Conservation (phyloP, 176 grass and related monocot species). For the Eragrostis nindensis region DNA sequence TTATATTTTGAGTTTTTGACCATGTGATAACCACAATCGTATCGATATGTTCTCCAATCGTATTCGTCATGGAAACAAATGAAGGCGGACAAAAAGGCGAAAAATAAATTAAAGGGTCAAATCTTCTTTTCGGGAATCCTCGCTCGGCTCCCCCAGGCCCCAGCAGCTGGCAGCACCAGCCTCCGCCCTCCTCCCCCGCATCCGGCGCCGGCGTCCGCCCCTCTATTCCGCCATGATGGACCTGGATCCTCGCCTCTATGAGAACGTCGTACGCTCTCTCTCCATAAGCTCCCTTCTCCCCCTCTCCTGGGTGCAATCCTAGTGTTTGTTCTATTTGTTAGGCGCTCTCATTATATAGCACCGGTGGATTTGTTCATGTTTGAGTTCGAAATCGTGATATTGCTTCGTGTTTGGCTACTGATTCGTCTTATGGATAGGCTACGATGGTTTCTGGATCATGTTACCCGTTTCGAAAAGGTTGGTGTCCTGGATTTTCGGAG, state of each 20-base stretch:
- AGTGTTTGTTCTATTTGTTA: constrained; percentile 9
- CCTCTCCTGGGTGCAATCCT: background rate
- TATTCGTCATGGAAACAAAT: background rate
- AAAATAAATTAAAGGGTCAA: constrained; percentile 38
- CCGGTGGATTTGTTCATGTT: constrained; percentile 1
- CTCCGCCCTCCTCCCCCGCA: background rate
- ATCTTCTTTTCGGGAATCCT: constrained; percentile 15
- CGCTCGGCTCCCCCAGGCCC: background rate
- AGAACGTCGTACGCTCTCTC: constrained; percentile 66
- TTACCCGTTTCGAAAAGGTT: background rate
- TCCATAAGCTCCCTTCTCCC: background rate
- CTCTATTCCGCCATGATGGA: constrained; percentile 62
- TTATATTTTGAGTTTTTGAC: background rate
- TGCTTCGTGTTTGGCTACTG: background rate
- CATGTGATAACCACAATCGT: background rate
- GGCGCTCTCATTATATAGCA: background rate
- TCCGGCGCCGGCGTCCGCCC: constrained; percentile 26
- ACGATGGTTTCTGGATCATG: background rate
- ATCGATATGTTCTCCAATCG: too few species aligned
- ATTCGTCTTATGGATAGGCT: background rate
- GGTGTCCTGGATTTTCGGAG: background rate
- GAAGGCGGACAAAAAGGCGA: background rate
- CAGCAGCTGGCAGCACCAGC: constrained; percentile 3
- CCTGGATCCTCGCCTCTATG: constrained; percentile 80
- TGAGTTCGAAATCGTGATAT: background rate